Conservation (phyloP, 2,329 filamentous ascomycete genomes). For the Graphium sp. region DNA sequence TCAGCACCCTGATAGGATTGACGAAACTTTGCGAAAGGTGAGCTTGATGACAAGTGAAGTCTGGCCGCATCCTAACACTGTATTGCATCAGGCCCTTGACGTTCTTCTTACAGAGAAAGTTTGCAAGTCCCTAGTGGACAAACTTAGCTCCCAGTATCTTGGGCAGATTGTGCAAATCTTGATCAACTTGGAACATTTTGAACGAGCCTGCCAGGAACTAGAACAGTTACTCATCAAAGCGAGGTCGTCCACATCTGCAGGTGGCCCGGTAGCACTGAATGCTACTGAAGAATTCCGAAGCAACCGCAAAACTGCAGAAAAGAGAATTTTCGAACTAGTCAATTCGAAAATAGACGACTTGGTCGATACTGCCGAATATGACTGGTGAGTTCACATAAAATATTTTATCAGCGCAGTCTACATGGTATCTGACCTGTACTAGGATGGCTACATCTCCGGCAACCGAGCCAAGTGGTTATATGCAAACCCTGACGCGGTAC, state of each 20-base stretch:
- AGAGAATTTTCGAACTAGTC: slow-evolving; percentile 94
- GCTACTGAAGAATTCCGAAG: slow-evolving; percentile 76
- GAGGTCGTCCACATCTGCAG: slow-evolving; percentile 64
- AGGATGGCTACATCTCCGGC: slow-evolving; percentile 40
- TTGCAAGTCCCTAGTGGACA: slow-evolving; percentile 75
- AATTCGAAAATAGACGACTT: slow-evolving; percentile 98
- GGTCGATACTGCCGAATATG: slow-evolving; percentile 92
- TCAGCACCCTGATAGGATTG: slow-evolving; percentile 74
- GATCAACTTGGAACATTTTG: slow-evolving; percentile 94
- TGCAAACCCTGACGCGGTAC: slow-evolving; percentile 86
- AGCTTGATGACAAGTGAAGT: slow-evolving; percentile 2
- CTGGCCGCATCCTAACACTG: not conserved
- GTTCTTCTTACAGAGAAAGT: slow-evolving; percentile 87
- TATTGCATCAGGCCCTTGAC: slow-evolving; percentile 56
- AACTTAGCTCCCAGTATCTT: slow-evolving; percentile 79
- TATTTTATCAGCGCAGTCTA: too few relatives aligned
- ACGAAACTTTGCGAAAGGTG: slow-evolving; percentile 72
- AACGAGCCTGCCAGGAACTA: slow-evolving; percentile 78
- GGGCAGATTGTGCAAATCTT: slow-evolving; percentile 97
- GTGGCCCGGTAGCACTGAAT: slow-evolving; percentile 60
- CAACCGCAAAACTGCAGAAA: slow-evolving; percentile 92
- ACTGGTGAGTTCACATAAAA: slow-evolving; percentile 42
- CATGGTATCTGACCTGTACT: too few relatives aligned
- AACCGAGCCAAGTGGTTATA: slow-evolving; percentile 74
- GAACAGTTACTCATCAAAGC: slow-evolving; percentile 75